Evolutionary conservation across 2,329 filamentous ascomycete genomes (phyloP).

Genomic region (Colletotrichum lindemuthianum): DNA sequence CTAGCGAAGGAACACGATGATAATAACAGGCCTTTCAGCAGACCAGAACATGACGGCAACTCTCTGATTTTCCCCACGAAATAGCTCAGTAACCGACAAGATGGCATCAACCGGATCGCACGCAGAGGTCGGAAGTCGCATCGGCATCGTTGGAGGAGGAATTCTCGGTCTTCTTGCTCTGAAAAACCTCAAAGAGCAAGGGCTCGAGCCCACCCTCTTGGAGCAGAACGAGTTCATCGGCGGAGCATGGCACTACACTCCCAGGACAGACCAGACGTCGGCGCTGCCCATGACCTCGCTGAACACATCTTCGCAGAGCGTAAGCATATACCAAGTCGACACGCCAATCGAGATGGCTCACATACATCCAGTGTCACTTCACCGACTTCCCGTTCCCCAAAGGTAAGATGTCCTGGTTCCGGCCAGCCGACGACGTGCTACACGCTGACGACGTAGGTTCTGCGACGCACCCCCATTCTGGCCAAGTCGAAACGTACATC

Average conservation of each 20-base stretch:
- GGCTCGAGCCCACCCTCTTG: slow-evolving; percentile 31
- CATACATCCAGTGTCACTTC: slow-evolving; percentile 3
- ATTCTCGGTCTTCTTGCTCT: slow-evolving; percentile 33
- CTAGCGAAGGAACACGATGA: too few species aligned
- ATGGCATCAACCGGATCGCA: background rate
- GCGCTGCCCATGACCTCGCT: slow-evolving; percentile 29
- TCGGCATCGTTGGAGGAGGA: slow-evolving; percentile 41
- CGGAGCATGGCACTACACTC: slow-evolving; percentile 31
- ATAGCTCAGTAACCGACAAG: too few species aligned
- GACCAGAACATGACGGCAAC: too few species aligned
- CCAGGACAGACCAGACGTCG: slow-evolving; percentile 14
- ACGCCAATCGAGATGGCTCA: background rate
- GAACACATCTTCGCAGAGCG: slow-evolving; percentile 33
- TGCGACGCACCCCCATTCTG: slow-evolving; percentile 39
- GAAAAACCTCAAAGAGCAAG: slow-evolving; percentile 35
- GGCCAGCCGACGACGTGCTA: background rate
- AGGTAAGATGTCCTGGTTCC: background rate
- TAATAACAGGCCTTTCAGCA: too few species aligned
- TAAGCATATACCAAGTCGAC: background rate
- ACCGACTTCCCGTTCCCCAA: slow-evolving; percentile 33
- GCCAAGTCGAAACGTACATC: slow-evolving; percentile 48
- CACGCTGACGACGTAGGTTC: slow-evolving; percentile 37
- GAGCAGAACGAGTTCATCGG: slow-evolving; percentile 31
- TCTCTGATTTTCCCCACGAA: background rate
- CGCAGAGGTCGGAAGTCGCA: slow-evolving; percentile 33